These are phyloP conservation scores for Cutaneotrichosporon mucoides DNA, from an alignment of 1,284 basidiomycete species.

Conservation along the genomic window DNA sequence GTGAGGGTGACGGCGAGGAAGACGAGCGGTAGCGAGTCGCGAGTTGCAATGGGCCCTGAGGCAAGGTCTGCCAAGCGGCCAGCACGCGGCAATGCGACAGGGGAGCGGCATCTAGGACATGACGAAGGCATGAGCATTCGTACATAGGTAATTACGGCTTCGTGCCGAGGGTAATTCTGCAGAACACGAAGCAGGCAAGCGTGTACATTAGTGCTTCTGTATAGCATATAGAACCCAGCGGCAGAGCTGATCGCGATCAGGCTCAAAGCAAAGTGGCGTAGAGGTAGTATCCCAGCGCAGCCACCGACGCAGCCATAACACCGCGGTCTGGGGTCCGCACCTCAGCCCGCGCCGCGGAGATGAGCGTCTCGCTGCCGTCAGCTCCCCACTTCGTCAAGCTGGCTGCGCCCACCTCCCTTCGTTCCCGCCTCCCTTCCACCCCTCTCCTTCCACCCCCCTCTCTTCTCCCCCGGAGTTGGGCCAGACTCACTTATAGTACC, in stretches of 20 bases:
- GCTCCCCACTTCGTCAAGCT: not conserved
- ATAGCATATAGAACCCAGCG: not conserved
- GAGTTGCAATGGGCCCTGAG: not conserved
- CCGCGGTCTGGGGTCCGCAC: not conserved
- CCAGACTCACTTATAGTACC: slow-evolving; percentile 35
- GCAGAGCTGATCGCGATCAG: not conserved
- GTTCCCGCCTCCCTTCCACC: no score
- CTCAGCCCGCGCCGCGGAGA: not conserved
- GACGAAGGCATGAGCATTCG: no score
- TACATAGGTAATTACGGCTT: no score
- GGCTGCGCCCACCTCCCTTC: no score
- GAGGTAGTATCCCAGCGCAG: not conserved
- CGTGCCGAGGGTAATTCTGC: no score
- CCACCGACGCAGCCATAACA: not conserved
- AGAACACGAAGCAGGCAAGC: no score
- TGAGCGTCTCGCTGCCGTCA: slow-evolving; percentile 1
- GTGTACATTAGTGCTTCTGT: not conserved
- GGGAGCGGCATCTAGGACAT: no score
- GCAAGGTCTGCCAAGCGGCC: no score
- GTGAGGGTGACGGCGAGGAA: not conserved
- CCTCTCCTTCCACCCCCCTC: no score
- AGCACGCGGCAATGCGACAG: no score
- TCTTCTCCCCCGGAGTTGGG: no score
- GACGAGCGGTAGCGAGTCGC: not conserved
- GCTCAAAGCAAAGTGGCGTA: no score